Percentiles rank a stretch among this genome's conserved stretches.
Evolutionary conservation across 371 early-diverging fungal genomes (phyloP).

Genomic region (Choanephora cucurbitarum): DNA sequence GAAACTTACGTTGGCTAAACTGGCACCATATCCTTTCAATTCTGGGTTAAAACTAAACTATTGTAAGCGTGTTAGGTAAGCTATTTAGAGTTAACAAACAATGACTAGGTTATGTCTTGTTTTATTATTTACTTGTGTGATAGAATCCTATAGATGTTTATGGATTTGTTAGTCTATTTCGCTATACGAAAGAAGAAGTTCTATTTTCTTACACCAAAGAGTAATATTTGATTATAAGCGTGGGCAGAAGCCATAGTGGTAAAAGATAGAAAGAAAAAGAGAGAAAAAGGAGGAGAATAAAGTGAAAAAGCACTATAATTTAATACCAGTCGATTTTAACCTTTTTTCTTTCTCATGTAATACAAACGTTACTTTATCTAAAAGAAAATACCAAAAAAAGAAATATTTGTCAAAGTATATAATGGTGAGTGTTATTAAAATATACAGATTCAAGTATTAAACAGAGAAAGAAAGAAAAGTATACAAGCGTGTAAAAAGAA

Average conservation of each 20-base stretch:
- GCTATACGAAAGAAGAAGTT: neutral
- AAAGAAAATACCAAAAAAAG: too few species aligned
- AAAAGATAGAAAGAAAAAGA: neutral
- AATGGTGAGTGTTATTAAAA: too few species aligned
- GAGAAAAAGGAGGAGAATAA: conserved; percentile 1
- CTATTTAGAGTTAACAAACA: neutral
- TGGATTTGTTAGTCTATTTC: neutral
- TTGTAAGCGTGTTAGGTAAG: conserved; percentile 10
- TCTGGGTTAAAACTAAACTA: conserved; percentile 67
- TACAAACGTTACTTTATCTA: too few species aligned
- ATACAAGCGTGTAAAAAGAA: too few species aligned
- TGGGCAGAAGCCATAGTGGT: conserved; percentile 11
- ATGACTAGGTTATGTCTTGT: neutral
- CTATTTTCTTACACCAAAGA: conserved; percentile 28
- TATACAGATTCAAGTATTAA: too few species aligned
- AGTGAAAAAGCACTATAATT: neutral
- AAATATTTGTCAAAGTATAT: too few species aligned
- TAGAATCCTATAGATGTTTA: conserved; percentile 14
- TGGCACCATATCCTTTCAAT: conserved; percentile 69
- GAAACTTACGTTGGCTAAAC: conserved; percentile 54
- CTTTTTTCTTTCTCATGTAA: too few species aligned
- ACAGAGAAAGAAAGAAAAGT: too few species aligned
- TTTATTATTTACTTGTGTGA: conserved; percentile 19
- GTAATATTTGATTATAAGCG: conserved; percentile 30
- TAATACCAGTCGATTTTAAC: neutral